Conservation (phyloP, 208 protist genomes). For the Trypanosoma cruzi region DNA sequence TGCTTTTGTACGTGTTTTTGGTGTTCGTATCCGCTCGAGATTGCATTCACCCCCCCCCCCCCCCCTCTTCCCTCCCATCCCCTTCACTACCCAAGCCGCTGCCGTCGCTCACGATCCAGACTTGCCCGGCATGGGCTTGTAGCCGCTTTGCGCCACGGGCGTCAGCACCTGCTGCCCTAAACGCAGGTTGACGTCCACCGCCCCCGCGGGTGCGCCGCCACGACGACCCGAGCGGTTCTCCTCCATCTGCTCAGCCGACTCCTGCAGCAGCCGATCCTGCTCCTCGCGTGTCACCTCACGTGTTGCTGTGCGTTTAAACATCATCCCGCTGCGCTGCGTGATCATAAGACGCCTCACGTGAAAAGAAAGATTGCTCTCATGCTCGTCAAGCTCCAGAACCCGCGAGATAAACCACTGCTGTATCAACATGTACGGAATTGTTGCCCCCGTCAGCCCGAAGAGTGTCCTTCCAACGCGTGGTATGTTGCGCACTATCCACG, state of each 20-base stretch:
- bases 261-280: slow-evolving; percentile 69
- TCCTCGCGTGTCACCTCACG: slow-evolving; percentile 86
- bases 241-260: slow-evolving; percentile 57
- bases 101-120: neutral
- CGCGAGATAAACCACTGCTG: slow-evolving; percentile 82
- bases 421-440: slow-evolving; percentile 71
- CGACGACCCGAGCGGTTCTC: slow-evolving; percentile 76
- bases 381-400: slow-evolving; percentile 73
- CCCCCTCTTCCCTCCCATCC: neutral
- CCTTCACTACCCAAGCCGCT: neutral
- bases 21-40: neutral
- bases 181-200: slow-evolving; percentile 73
- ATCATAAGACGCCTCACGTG: slow-evolving; percentile 79
- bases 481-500: slow-evolving; percentile 36
- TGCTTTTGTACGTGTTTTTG: neutral
- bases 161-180: slow-evolving; percentile 74
- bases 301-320: slow-evolving; percentile 86
- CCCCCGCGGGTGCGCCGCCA: slow-evolving; percentile 48
- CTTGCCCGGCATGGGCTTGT: slow-evolving; percentile 71
- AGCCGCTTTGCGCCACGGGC: slow-evolving; percentile 75
- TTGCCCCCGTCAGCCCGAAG: slow-evolving; percentile 57
- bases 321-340: slow-evolving; percentile 76
- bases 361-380: slow-evolving; percentile 69
- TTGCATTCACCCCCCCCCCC: neutral
- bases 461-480: slow-evolving; percentile 51